Evolutionary conservation across 805 yeast genomes (phyloP).

Genomic region (Saturnispora diversa): DNA sequence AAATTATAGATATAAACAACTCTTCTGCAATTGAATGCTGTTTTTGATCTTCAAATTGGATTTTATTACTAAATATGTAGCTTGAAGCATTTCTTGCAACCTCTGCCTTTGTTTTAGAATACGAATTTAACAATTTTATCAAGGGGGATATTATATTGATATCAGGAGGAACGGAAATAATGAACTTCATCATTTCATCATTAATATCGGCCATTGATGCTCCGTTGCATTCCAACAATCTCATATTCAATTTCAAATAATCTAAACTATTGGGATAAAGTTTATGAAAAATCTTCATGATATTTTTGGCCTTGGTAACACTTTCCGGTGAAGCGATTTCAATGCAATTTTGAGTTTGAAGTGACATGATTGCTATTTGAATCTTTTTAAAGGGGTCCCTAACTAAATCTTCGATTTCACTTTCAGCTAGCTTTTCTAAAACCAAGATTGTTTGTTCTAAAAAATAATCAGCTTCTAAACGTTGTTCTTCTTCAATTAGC

Average conservation of each 20-base stretch:
- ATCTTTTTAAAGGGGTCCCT: conserved; percentile 12
- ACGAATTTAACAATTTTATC: conserved; percentile 12
- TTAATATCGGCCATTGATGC: conserved; percentile 18
- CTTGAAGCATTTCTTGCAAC: conserved; percentile 30
- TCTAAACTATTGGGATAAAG: conserved; percentile 26
- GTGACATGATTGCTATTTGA: conserved; percentile 19
- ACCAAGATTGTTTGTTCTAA: conserved; percentile 14
- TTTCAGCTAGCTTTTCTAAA: conserved; percentile 14
- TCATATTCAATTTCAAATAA: conserved; percentile 26
- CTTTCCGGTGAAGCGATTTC: conserved; percentile 17
- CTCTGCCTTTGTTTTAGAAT: conserved; percentile 19
- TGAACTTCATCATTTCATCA: conserved; percentile 31
- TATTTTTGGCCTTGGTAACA: conserved; percentile 17
- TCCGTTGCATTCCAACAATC: conserved; percentile 16
- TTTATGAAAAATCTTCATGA: conserved; percentile 22
- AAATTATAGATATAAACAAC: conserved; percentile 15
- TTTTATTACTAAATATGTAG: conserved; percentile 29
- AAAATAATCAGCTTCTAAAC: conserved; percentile 14
- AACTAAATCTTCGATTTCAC: conserved; percentile 12
- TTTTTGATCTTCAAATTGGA: conserved; percentile 13
- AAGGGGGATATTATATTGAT: conserved; percentile 15
- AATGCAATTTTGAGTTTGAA: conserved; percentile 26
- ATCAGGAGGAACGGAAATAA: conserved; percentile 24
- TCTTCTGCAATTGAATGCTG: conserved; percentile 9
- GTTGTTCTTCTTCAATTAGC: conserved; percentile 9